A percentile compares a stretch with the other conserved stretches of the same genome.
Evolutionary conservation across 129 eudicot genomes (phyloP).

Genomic region (Heracleum sosnowskyi): DNA sequence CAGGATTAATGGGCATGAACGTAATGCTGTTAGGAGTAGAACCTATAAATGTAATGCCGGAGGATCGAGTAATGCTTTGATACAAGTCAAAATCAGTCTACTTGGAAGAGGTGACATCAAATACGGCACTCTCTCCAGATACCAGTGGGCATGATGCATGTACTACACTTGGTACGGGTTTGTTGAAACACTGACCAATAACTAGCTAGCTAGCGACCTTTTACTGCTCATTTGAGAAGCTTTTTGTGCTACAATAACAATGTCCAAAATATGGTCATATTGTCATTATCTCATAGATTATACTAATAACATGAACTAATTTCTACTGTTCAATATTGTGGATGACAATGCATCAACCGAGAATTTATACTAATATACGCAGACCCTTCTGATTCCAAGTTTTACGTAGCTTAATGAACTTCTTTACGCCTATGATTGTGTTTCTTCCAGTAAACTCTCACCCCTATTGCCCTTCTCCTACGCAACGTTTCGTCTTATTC

Average conservation of each 20-base stretch:
- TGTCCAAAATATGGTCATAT: not conserved
- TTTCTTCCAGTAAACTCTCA: not conserved
- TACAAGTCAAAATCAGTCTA: not conserved
- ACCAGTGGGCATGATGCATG: not conserved
- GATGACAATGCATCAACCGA: slow-evolving; percentile 7
- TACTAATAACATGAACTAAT: not conserved
- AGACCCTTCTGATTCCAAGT: not conserved
- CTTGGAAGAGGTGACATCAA: slow-evolving; percentile 7
- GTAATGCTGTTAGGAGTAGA: not conserved
- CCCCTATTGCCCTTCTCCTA: not conserved
- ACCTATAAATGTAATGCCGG: not conserved
- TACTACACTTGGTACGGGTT: slow-evolving; percentile 12
- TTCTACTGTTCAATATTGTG: not conserved
- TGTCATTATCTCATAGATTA: not conserved
- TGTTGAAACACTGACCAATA: not conserved
- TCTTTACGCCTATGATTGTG: not conserved
- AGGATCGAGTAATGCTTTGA: slow-evolving; percentile 3
- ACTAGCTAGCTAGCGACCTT: not conserved
- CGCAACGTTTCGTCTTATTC: not conserved
- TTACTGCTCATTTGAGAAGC: not conserved
- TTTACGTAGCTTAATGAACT: not conserved
- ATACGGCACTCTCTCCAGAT: not conserved
- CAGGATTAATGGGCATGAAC: not conserved
- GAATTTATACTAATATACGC: not conserved
- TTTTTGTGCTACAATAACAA: slow-evolving; percentile 3